phyloP scores from a whole-genome alignment of 2,329 filamentous ascomycete genomes.

The Exophiala mesophila region DNA sequence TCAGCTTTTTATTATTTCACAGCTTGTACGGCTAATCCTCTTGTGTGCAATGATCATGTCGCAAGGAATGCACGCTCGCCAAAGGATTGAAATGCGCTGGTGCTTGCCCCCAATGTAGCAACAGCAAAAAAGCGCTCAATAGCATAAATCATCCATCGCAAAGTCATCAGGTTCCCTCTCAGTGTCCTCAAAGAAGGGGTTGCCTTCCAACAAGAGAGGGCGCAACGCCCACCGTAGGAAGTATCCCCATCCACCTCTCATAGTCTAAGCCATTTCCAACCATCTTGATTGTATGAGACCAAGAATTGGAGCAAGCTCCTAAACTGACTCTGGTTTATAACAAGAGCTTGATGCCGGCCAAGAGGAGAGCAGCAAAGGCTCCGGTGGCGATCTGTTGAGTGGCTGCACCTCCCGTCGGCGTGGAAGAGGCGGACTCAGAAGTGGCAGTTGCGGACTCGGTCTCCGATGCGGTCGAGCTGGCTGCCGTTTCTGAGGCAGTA shows the following conservation, averaged over 20 bases:
- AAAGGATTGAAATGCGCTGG: constrained; percentile 22
- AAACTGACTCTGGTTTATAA: constrained; percentile 49
- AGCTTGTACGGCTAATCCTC: constrained; percentile 7
- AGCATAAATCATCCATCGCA: constrained; percentile 20
- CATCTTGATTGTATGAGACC: too few relatives aligned
- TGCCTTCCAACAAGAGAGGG: too few relatives aligned
- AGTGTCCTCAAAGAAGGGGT: too few relatives aligned
- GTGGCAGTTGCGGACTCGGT: constrained; percentile 32
- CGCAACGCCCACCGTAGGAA: too few relatives aligned
- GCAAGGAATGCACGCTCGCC: constrained; percentile 11
- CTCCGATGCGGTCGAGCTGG: constrained; percentile 30
- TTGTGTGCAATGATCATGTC: constrained; percentile 11
- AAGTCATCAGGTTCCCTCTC: not conserved
- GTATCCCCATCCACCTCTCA: too few relatives aligned
- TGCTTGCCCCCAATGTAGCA: constrained; percentile 13
- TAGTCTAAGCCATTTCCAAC: too few relatives aligned
- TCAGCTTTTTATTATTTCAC: constrained; percentile 2
- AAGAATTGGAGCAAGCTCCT: too few relatives aligned
- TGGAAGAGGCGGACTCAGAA: constrained; percentile 28
- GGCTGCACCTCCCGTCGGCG: constrained; percentile 42
- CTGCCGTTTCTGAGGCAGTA: constrained; percentile 32
- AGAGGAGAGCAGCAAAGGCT: constrained; percentile 48
- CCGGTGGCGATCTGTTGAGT: constrained; percentile 49
- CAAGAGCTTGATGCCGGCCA: constrained; percentile 54
- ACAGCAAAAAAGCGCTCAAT: constrained; percentile 14